Evolutionary conservation across 192 early-diverging fungal genomes (phyloP), one percentile per base, ranked within the genome.

Genomic region (Umbelopsis sp.): DNA sequence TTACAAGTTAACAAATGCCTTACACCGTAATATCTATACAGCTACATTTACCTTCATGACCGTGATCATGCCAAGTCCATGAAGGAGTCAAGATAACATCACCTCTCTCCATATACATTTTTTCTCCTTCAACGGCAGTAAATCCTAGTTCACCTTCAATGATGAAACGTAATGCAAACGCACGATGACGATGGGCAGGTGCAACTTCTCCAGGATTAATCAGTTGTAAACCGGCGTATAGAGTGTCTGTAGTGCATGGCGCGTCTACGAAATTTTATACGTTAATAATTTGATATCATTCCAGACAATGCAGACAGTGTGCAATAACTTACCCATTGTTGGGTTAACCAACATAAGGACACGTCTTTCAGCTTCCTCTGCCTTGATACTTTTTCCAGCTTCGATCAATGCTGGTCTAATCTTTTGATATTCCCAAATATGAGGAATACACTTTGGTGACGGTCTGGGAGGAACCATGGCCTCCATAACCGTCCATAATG

Each of bases 41-140:
- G 43, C 43, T 21, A 16, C 12, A 44, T 1, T 32, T 38, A 66
- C 65, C 65, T 66, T 66, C 65, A 7, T 66, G 65, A 4, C 65
- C 65, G 22, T 66, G 65, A 43, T 66, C 65, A 38, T 66, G 65
- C 65, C 65, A 66, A 41, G 65, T 66, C 65, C 65, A 66, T 22
- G 65, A 36, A 66, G 65, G 65, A 11, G 65, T 66, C 65, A 66
- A 66, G 41, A 66, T 66, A 41, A 66, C 65, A 26, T 66, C 65
- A 12, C 65, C 65, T 66, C 65, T 66, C 43, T 66, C 65, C 65
- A 66, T 66, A 26, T 66, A 66, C 34, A 66, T 66, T 25, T 66
- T 66, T 22, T 66, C 22, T 66, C 65, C 65, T 66, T 66, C 65
- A 22, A 66, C 65, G 41, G 65, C 65, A 16, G 65, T 66, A 11